Evolutionary conservation across 371 early-diverging fungal genomes (phyloP).

Genomic region (Mortierella polycephala): DNA sequence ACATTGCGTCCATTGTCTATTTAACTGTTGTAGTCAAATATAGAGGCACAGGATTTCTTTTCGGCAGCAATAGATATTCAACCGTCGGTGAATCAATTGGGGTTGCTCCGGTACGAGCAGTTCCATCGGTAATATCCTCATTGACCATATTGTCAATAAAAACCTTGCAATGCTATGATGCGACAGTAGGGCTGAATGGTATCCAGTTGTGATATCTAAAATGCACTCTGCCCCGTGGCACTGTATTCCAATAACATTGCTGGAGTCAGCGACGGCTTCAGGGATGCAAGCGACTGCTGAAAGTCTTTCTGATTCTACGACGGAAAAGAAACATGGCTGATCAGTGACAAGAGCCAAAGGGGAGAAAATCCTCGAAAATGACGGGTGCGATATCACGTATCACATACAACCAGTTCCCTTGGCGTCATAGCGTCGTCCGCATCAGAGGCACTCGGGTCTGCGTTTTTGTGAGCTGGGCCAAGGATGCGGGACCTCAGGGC

Average conservation of each 20-base stretch:
- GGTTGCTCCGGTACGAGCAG: slow-evolving; percentile 36
- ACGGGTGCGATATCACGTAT: too few species aligned
- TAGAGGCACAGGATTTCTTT: slow-evolving; percentile 48
- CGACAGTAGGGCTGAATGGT: neutral
- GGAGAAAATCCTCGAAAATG: neutral
- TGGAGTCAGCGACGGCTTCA: slow-evolving; percentile 43
- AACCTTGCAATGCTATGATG: neutral
- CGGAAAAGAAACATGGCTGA: neutral
- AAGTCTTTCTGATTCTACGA: slow-evolving; percentile 41
- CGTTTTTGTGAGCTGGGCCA: neutral
- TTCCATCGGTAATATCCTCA: slow-evolving; percentile 14
- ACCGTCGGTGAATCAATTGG: slow-evolving; percentile 43
- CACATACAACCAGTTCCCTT: slow-evolving; percentile 31
- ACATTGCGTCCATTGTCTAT: neutral
- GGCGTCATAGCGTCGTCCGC: neutral
- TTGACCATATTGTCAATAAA: neutral
- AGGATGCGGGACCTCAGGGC: slow-evolving; percentile 68
- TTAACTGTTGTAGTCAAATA: slow-evolving; percentile 18
- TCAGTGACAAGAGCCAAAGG: neutral
- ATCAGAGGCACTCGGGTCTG: neutral
- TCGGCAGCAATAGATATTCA: slow-evolving; percentile 35
- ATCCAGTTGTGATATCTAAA: slow-evolving; percentile 8
- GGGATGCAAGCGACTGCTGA: slow-evolving; percentile 24
- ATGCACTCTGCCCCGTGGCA: slow-evolving; percentile 21
- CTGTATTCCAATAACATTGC: slow-evolving; percentile 38